Conservation (phyloP, 192 early-diverging fungal species). For the Coemansia sp. region DNA sequence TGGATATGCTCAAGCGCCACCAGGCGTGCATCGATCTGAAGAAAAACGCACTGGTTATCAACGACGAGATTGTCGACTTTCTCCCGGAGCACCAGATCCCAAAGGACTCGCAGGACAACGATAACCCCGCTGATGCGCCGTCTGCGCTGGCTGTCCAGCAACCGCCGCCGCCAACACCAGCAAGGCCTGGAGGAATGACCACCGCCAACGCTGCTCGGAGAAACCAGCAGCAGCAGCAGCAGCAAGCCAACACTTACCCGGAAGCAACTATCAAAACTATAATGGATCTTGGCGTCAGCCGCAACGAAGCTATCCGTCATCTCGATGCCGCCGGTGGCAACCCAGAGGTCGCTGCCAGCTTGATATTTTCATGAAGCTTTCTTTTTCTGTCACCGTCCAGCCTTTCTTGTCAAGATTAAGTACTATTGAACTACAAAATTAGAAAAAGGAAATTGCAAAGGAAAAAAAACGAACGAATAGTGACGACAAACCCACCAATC, state of each 20-base stretch:
- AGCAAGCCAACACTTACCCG: slow-evolving; percentile 7
- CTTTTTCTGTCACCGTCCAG: not conserved
- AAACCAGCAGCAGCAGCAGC: slow-evolving; percentile 29
- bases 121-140: slow-evolving; percentile 16
- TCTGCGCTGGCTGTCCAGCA: slow-evolving; percentile 11
- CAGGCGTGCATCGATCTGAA: slow-evolving; percentile 88
- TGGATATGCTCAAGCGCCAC: slow-evolving; percentile 95
- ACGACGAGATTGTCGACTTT: slow-evolving; percentile 79
- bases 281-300: slow-evolving; percentile 74
- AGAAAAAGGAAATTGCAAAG: too few species aligned
- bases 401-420: not conserved
- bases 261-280: slow-evolving; percentile 72
- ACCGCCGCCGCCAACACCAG: not conserved
- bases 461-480: too few species aligned
- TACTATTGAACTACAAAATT: not conserved
- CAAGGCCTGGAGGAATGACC: slow-evolving; percentile 5
- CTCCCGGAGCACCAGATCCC: slow-evolving; percentile 91
- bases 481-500: slow-evolving; percentile 5
- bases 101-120: slow-evolving; percentile 49
- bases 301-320: slow-evolving; percentile 74
- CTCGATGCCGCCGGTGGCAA: slow-evolving; percentile 82
- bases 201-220: slow-evolving; percentile 1
- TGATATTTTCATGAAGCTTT: slow-evolving; percentile 65
- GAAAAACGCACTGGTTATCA: slow-evolving; percentile 78
- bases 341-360: slow-evolving; percentile 79